These are phyloP conservation scores for Penicillium vulpinum DNA, from an alignment of 2,329 filamentous ascomycete genomes.

Conservation along the genomic window DNA sequence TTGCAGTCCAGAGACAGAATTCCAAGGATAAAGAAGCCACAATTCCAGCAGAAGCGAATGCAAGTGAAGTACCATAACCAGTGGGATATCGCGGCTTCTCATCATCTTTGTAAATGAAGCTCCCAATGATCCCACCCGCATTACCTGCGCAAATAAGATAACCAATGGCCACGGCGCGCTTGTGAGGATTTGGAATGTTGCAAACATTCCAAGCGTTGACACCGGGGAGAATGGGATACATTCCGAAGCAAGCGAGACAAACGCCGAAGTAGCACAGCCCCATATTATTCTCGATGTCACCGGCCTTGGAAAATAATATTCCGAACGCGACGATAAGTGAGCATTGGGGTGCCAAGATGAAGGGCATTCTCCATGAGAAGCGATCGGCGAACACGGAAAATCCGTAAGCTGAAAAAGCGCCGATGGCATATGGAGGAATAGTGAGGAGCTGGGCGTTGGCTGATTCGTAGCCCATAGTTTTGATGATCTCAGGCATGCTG, in stretches of 20 bases:
- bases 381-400: constrained; percentile 42
- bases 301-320: constrained; percentile 41
- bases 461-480: constrained; percentile 44
- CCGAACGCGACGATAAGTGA: constrained; percentile 39
- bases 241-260: constrained; percentile 45
- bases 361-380: constrained; percentile 43
- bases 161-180: constrained; percentile 46
- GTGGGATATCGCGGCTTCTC: constrained; percentile 37
- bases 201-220: constrained; percentile 46
- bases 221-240: constrained; percentile 47
- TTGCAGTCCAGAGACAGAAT: constrained; percentile 6
- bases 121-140: constrained; percentile 39
- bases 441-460: constrained; percentile 32
- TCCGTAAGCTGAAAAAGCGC: constrained; percentile 27
- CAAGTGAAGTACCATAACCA: constrained; percentile 36
- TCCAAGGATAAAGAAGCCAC: constrained; percentile 13
- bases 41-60: constrained; percentile 28
- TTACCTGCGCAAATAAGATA: constrained; percentile 46
- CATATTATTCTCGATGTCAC: constrained; percentile 42
- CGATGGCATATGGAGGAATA: constrained; percentile 37
- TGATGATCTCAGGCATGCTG: constrained; percentile 44
- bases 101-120: constrained; percentile 34
- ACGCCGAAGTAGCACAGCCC: constrained; percentile 48
- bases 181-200: constrained; percentile 42
- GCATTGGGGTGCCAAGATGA: constrained; percentile 39